Evolutionary conservation across 305 asterid genomes (phyloP).

Genomic region (Fraxinus albicans): DNA sequence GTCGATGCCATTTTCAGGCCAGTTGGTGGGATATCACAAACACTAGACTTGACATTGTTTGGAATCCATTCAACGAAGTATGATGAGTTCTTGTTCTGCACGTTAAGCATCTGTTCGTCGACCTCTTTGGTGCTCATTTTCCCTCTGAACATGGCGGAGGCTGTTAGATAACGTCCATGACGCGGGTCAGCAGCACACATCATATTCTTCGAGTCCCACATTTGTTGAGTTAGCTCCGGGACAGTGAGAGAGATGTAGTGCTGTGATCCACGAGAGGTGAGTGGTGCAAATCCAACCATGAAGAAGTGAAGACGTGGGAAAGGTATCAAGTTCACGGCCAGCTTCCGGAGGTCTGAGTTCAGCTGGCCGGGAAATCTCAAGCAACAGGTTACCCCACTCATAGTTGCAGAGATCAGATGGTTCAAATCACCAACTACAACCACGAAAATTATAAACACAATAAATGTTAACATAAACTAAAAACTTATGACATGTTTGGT

Average conservation of each 20-base stretch:
- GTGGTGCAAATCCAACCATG: conserved; percentile 92
- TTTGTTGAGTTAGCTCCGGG: conserved; percentile 84
- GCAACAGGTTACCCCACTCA: conserved; percentile 91
- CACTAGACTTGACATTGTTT: conserved; percentile 82
- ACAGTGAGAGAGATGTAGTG: conserved; percentile 81
- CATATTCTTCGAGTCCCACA: conserved; percentile 93
- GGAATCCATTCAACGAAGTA: conserved; percentile 93
- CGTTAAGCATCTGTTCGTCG: conserved; percentile 83
- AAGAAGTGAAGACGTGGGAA: conserved; percentile 92
- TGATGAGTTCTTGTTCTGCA: conserved; percentile 87
- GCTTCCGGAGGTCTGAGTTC: conserved; percentile 73
- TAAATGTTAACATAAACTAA: neutral
- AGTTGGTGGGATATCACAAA: conserved; percentile 74
- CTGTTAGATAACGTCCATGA: conserved; percentile 75
- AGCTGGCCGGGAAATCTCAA: conserved; percentile 87
- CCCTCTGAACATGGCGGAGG: conserved; percentile 83
- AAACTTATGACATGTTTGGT: neutral
- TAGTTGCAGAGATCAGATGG: conserved; percentile 83
- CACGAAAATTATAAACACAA: neutral
- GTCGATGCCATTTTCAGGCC: conserved; percentile 84
- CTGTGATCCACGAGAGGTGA: conserved; percentile 91
- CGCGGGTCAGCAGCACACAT: conserved; percentile 87
- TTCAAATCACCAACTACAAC: conserved; percentile 79
- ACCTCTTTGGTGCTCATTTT: conserved; percentile 92
- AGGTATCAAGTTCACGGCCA: conserved; percentile 85